These are phyloP conservation scores for Mycena chlorophos DNA, from an alignment of 768 basidiomycete species.

Conservation along the genomic window DNA sequence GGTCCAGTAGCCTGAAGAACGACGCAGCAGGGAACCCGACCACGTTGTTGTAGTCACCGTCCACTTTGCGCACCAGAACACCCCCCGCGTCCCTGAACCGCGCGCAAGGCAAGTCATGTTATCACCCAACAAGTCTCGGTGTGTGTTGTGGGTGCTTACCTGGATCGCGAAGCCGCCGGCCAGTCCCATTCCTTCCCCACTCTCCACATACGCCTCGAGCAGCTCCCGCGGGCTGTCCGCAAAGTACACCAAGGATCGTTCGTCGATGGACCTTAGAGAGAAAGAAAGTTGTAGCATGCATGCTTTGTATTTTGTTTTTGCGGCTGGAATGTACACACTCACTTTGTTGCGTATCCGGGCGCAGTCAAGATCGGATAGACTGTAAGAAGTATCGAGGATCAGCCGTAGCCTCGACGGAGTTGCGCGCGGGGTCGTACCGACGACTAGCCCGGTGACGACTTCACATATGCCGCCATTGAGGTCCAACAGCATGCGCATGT, in stretches of 20 bases:
- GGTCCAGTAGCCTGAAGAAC: conserved; percentile 73
- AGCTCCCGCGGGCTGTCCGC: conserved; percentile 58
- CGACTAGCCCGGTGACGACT: conserved; percentile 86
- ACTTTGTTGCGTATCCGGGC: conserved; percentile 77
- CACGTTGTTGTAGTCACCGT: conserved; percentile 88
- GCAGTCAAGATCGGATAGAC: conserved; percentile 75
- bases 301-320: neutral
- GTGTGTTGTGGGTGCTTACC: conserved; percentile 40
- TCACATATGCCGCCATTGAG: conserved; percentile 86
- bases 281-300: neutral
- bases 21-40: conserved; percentile 91
- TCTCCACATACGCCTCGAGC: conserved; percentile 79
- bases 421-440: conserved; percentile 52
- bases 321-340: conserved; percentile 31
- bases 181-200: conserved; percentile 81
- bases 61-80: conserved; percentile 77
- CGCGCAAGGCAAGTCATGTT: neutral
- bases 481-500: conserved; percentile 83
- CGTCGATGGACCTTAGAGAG: conserved; percentile 69
- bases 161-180: conserved; percentile 96
- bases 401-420: neutral
- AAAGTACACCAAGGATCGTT: conserved; percentile 79
- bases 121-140: too few relatives aligned
- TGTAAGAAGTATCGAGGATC: conserved; percentile 27
- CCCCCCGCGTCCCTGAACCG: conserved; percentile 73